Conservation (phyloP, 1,284 basidiomycete species). For the Pseudozyma hubeiensis region DNA sequence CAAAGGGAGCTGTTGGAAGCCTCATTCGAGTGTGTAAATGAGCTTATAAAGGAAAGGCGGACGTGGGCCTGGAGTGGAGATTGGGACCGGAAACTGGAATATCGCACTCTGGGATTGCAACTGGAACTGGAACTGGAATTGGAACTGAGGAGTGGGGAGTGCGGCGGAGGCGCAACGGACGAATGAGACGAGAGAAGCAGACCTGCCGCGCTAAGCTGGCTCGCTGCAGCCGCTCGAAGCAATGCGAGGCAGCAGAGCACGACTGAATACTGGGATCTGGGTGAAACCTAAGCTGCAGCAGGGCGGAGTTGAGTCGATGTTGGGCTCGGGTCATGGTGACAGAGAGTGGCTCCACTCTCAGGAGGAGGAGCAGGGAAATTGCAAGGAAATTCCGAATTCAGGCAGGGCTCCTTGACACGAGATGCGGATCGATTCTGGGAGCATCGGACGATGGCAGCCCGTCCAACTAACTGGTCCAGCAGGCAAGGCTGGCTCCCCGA, state of each 20-base stretch:
- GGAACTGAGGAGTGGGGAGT: neutral
- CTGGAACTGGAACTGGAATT: neutral
- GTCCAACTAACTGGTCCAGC: too few relatives aligned
- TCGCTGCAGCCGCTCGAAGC: neutral
- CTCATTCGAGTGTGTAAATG: neutral
- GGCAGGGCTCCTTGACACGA: too few relatives aligned
- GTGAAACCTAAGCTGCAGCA: neutral
- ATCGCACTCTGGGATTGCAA: too few relatives aligned
- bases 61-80: neutral
- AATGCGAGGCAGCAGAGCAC: neutral
- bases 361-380: neutral
- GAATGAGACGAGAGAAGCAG: constrained; percentile 16
- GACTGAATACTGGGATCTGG: neutral
- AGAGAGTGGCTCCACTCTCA: neutral
- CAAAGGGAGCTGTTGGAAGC: neutral
- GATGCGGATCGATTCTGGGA: too few relatives aligned
- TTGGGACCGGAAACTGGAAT: too few relatives aligned
- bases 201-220: neutral
- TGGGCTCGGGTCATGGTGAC: neutral
- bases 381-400: too few relatives aligned
- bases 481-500: too few relatives aligned
- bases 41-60: constrained; percentile 1
- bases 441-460: too few relatives aligned
- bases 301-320: neutral
- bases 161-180: constrained; percentile 22